Evolutionary conservation across 169 alveolate genomes (phyloP).

Genomic region (Ichthyophthirius multifiliis): DNA sequence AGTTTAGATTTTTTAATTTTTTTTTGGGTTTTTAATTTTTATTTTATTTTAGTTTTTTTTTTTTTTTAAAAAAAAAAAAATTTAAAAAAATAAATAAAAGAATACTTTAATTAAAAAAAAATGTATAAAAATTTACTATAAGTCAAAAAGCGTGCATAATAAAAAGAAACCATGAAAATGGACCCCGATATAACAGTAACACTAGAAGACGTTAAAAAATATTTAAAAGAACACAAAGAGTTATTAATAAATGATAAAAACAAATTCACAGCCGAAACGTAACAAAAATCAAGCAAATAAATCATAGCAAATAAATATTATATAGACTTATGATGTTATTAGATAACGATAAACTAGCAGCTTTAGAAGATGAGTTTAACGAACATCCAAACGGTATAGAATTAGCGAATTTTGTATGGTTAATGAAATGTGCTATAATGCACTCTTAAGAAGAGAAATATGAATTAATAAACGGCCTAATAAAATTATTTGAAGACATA

Average conservation of each 20-base stretch:
- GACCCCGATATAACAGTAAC: not conserved
- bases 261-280: conserved; percentile 10
- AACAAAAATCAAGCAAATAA: not conserved
- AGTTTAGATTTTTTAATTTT: too few species aligned
- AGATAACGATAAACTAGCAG: conserved; percentile 71
- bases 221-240: not conserved
- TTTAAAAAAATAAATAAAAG: too few species aligned
- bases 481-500: conserved; percentile 36
- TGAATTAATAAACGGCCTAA: conserved; percentile 55
- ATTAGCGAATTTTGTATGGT: conserved; percentile 62
- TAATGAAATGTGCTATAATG: conserved; percentile 69
- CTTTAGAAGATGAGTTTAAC: conserved; percentile 74
- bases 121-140: too few species aligned
- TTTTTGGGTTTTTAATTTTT: too few species aligned
- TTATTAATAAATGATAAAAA: not conserved
- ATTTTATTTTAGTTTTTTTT: too few species aligned
- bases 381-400: conserved; percentile 80
- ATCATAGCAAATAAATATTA: conserved; percentile 5
- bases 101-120: too few species aligned
- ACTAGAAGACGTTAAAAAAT: not conserved
- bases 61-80: too few species aligned
- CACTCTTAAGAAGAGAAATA: conserved; percentile 67
- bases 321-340: conserved; percentile 73
- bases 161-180: too few species aligned
- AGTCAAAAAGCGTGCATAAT: too few species aligned